Evolutionary conservation across 495 filamentous ascomycete species (phyloP).

Genomic region (Aspergillus heteromorphus): DNA sequence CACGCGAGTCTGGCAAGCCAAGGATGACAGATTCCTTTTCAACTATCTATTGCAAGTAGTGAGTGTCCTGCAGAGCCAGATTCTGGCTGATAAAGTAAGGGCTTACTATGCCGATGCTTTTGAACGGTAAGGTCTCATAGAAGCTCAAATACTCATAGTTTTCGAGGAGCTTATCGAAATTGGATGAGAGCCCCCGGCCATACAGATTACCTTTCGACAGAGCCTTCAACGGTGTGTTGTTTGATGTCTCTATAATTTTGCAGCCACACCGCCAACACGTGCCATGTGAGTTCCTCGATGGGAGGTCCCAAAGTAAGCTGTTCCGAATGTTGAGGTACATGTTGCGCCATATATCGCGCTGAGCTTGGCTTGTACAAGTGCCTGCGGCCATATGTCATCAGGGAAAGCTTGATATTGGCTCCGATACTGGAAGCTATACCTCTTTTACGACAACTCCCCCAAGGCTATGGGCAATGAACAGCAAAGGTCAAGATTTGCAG

Average conservation of each 20-base stretch:
- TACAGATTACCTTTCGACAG: slow-evolving; percentile 17
- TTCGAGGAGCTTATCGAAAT: slow-evolving; percentile 22
- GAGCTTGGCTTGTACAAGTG: slow-evolving; percentile 18
- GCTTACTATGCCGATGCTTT: slow-evolving; percentile 10
- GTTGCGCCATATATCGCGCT: slow-evolving; percentile 16
- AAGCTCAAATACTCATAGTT: slow-evolving; percentile 22
- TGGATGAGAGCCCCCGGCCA: slow-evolving; percentile 12
- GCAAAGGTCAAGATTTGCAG: slow-evolving; percentile 9
- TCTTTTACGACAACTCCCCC: slow-evolving; percentile 14
- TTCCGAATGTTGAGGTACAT: slow-evolving; percentile 19
- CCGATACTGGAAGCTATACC: background rate
- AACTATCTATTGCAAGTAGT: slow-evolving; percentile 17
- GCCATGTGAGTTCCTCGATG: slow-evolving; percentile 18
- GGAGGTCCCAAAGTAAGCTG: slow-evolving; percentile 19
- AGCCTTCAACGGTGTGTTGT: slow-evolving; percentile 20
- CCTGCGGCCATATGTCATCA: slow-evolving; percentile 1
- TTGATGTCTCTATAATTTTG: slow-evolving; percentile 17
- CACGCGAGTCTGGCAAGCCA: slow-evolving; percentile 19
- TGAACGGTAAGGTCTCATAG: slow-evolving; percentile 22
- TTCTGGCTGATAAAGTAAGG: background rate
- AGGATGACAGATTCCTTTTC: slow-evolving; percentile 21
- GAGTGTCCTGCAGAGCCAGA: background rate
- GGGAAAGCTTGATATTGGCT: background rate
- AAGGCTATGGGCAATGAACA: slow-evolving; percentile 16
- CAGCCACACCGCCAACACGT: slow-evolving; percentile 16